A percentile compares a stretch with the other conserved stretches of the same genome.
Conservation (phyloP, 2,329 filamentous ascomycete genomes). For the Fusarium pseudonygamai region DNA sequence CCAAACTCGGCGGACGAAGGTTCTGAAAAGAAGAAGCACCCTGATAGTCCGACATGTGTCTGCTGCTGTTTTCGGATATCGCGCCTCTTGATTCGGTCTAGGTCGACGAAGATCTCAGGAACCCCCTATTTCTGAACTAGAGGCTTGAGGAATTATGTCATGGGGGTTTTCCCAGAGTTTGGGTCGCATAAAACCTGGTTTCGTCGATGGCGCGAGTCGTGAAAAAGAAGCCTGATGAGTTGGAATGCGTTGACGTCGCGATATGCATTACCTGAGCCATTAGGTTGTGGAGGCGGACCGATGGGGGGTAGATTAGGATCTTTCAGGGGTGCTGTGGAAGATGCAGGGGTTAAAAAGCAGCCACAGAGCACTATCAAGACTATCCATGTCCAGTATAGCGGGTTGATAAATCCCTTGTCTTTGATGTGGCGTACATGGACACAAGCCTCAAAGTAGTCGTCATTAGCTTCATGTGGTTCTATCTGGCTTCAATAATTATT, state of each 20-base stretch:
- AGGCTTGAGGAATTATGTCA: not conserved
- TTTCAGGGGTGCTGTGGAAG: slow-evolving; percentile 35
- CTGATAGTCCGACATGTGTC: slow-evolving; percentile 36
- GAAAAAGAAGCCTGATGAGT: slow-evolving; percentile 4
- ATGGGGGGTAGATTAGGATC: slow-evolving; percentile 7
- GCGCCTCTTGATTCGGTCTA: slow-evolving; percentile 23
- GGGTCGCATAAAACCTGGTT: slow-evolving; percentile 14
- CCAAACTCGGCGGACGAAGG: slow-evolving; percentile 40
- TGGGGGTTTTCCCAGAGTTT: slow-evolving; percentile 4
- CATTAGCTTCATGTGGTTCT: slow-evolving; percentile 20
- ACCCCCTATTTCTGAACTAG: not conserved
- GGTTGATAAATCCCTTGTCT: not conserved
- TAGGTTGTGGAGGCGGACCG: slow-evolving; percentile 22
- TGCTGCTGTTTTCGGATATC: slow-evolving; percentile 31
- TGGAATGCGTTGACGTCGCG: slow-evolving; percentile 37
- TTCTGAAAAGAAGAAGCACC: slow-evolving; percentile 35
- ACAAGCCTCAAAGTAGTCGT: slow-evolving; percentile 27
- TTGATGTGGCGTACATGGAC: slow-evolving; percentile 9
- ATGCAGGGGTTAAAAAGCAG: slow-evolving; percentile 31
- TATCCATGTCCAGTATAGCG: slow-evolving; percentile 19
- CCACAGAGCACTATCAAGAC: slow-evolving; percentile 5
- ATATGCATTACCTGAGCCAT: slow-evolving; percentile 13
- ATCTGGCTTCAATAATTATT: slow-evolving; percentile 20
- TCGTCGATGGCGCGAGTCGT: slow-evolving; percentile 26
- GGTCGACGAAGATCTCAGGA: slow-evolving; percentile 5